Base-by-base conservation (phyloP, 371 early-diverging fungal species). In the Umbelopsis sp. region DNA sequence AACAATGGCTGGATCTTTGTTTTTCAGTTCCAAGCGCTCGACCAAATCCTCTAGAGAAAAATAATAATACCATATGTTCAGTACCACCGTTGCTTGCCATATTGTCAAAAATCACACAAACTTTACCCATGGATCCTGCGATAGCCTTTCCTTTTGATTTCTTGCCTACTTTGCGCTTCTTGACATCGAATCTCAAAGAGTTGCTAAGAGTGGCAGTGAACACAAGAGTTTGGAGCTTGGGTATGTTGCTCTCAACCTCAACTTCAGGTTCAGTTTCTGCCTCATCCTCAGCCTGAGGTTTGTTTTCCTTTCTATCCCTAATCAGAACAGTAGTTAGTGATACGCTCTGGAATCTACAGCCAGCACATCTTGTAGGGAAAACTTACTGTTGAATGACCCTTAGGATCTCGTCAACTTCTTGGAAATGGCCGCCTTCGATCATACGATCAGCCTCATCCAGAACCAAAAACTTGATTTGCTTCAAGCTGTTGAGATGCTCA, bases 361-460 rank as follows among this genome's bases (percentile, higher is more conserved):
- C 45, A 71, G 6, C 35, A 14, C 1, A 63, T 2, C 20, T 22
- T 41, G 20, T 5, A 44, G 44, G 11, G 7, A 22, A 24, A 9
- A 45, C 76, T 69, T 72, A 75, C 74, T 87, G 79, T 62, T 86
- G 86, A 38, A 93, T 46, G 1, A 80, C 69, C 35, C 86, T 84
- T 50, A 94, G 73, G 6, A 96, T 86, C 18, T 79, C 80, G 44
- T 82, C 76, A 67, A 96, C 74, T 70, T 94, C 91, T 76, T 90
- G 80, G 76, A 97, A 97, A 75, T 97, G 95, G 4, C 97, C 97
- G 25, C 83, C 83, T 72, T 97, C 97, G 20, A 98, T 77, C 95
- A 98, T 95, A 69, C 98, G 88, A 81, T 99, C 99, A 3, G 99
- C 99, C 82, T 99, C 99, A 84, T 99, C 99, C 50, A 99, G 76